Evolutionary conservation across 208 protist species (phyloP), one percentile per base, ranked within the genome.

Genomic region (Crithidia expoeki): DNA sequence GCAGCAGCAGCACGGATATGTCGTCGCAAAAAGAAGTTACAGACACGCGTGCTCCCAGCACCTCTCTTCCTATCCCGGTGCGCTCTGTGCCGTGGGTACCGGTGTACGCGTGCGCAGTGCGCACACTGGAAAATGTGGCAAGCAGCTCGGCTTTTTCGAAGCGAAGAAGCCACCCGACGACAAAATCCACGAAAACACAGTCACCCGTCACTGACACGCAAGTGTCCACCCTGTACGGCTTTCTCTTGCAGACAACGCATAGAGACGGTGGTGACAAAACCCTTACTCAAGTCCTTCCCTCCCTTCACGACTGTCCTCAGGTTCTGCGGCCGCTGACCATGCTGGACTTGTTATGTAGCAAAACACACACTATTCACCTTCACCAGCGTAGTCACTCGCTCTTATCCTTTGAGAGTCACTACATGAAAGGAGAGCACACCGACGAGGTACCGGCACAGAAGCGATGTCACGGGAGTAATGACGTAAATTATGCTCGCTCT

Each of bases 281-380:
- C 14, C 1, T 23, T 1, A 19, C 21, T 0, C 23, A 6, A 33
- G n/a, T 19, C 3, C 17, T 2, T 5, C 7, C 12, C 0, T 19
- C 4, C 30, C 11, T 23, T 36, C 9, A 46, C 27, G 49, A 27
- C 28, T 67, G 27, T 9, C 72, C 72, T 16, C 64, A 42, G 19
- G 32, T 77, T 27, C 38, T 70, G 4, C 63, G 72, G 12, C 34
- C 56, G 4, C 57, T 77, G 5, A 59, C 64, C 10, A 49, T 49
- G 9, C 42, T 60, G 17, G 72, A 77, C 47, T 21, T 77, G 28
- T 34, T 36, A 0, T 21, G 36, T 7, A 28, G 17, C 9, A 17
- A 42, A 42, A 42, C 12, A 16, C 36, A 6, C 36, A 21, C 34
- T 2, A 4, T 10, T 21, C 34, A 30, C 23, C 44, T 4, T 16